Conservation (phyloP, 129 eudicot species). For the Lonicera japonica region DNA sequence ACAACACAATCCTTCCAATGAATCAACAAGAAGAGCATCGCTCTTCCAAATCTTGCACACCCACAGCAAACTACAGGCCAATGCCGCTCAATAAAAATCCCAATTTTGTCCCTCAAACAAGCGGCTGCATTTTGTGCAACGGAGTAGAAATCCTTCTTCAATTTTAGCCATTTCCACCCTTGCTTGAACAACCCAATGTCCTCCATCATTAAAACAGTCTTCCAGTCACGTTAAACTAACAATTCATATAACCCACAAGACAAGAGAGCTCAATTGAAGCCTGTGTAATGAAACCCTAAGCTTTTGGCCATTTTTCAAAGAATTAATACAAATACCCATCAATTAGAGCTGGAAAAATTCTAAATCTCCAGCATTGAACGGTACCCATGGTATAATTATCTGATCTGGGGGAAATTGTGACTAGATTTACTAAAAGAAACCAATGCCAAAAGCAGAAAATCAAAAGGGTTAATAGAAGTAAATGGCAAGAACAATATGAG, state of each 20-base stretch:
- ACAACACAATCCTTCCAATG: slow-evolving; percentile 61
- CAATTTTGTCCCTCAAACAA: slow-evolving; percentile 47
- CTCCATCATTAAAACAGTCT: slow-evolving; percentile 51
- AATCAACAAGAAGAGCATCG: slow-evolving; percentile 35
- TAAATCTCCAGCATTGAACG: slow-evolving; percentile 3
- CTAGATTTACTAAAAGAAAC: no score
- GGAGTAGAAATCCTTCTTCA: slow-evolving; percentile 47
- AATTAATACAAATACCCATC: neutral
- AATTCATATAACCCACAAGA: no score
- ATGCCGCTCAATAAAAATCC: slow-evolving; percentile 52
- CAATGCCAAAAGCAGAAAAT: no score
- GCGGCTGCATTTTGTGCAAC: slow-evolving; percentile 22
- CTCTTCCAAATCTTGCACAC: slow-evolving; percentile 43
- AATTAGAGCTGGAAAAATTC: slow-evolving; percentile 4
- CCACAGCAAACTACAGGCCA: slow-evolving; percentile 87
- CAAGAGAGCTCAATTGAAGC: neutral
- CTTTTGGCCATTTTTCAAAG: neutral
- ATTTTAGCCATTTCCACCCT: slow-evolving; percentile 75
- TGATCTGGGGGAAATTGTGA: neutral
- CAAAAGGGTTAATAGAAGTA: no score
- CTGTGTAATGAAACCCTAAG: slow-evolving; percentile 2
- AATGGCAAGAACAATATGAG: neutral
- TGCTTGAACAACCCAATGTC: slow-evolving; percentile 78
- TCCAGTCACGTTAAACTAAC: neutral
- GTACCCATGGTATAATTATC: neutral